Evolutionary conservation across 2,329 filamentous ascomycete species (phyloP).

Genomic region (Sphaerulina musiva): DNA sequence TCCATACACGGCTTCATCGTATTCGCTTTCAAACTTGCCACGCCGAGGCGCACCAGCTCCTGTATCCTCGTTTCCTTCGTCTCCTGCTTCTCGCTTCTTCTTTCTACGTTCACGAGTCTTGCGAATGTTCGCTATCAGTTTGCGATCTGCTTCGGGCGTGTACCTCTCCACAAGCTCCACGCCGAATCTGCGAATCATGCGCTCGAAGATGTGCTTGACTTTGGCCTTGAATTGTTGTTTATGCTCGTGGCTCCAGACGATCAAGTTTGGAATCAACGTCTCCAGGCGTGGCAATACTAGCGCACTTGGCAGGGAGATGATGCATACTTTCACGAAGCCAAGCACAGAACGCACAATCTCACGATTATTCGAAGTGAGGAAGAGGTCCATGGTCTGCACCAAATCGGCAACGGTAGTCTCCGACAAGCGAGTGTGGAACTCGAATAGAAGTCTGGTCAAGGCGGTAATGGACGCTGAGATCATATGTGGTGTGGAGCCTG

Average conservation of each 20-base stretch:
- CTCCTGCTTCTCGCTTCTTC: slow-evolving; percentile 69
- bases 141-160: slow-evolving; percentile 79
- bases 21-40: slow-evolving; percentile 79
- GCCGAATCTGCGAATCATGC: slow-evolving; percentile 87
- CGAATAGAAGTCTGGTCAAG: slow-evolving; percentile 84
- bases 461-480: slow-evolving; percentile 95
- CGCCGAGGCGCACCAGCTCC: slow-evolving; percentile 38
- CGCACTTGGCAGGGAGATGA: slow-evolving; percentile 74
- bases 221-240: slow-evolving; percentile 95
- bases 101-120: slow-evolving; percentile 90
- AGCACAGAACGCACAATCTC: slow-evolving; percentile 93
- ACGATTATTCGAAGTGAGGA: slow-evolving; percentile 90
- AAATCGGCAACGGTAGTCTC: slow-evolving; percentile 69
- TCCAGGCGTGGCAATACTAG: slow-evolving; percentile 71
- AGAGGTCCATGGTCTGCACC: slow-evolving; percentile 91
- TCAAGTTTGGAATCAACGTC: slow-evolving; percentile 77
- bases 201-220: slow-evolving; percentile 95
- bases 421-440: slow-evolving; percentile 69
- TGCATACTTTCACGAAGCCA: slow-evolving; percentile 93
- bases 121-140: slow-evolving; percentile 87
- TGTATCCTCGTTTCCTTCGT: slow-evolving; percentile 53
- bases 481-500: slow-evolving; percentile 91
- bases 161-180: slow-evolving; percentile 70
- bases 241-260: slow-evolving; percentile 96
- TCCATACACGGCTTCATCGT: slow-evolving; percentile 92